Percentiles rank a stretch among this genome's conserved stretches.
Evolutionary conservation across 345 rosid species (phyloP).

Genomic region (Ceriops zippeliana): DNA sequence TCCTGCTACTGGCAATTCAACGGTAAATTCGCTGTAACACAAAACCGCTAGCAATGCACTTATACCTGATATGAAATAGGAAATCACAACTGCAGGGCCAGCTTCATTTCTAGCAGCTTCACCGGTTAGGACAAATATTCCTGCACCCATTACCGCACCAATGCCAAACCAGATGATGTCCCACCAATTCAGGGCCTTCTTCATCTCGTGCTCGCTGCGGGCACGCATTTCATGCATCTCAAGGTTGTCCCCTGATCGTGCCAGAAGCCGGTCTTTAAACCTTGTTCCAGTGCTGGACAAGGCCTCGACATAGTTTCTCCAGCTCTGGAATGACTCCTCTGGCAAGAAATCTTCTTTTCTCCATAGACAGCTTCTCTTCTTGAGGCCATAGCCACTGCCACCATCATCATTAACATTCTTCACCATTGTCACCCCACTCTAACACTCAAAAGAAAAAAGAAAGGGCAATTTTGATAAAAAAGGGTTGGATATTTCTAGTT

Average conservation of each 20-base stretch:
- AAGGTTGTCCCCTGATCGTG: conserved; percentile 44
- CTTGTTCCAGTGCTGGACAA: conserved; percentile 43
- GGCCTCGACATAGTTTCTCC: conserved; percentile 44
- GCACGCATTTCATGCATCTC: conserved; percentile 47
- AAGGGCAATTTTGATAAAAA: too few species aligned
- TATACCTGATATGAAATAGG: conserved; percentile 46
- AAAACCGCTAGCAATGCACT: conserved; percentile 48
- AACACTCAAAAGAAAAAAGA: too few species aligned
- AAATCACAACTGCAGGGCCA: conserved; percentile 51
- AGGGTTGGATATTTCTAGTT: too few species aligned
- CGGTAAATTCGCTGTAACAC: conserved; percentile 54
- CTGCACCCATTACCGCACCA: conserved; percentile 59
- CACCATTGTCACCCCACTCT: conserved; percentile 17
- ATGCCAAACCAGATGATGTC: conserved; percentile 65
- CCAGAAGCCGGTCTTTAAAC: conserved; percentile 50
- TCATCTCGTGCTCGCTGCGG: conserved; percentile 56
- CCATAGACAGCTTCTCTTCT: conserved; percentile 28
- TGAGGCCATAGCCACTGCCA: conserved; percentile 4
- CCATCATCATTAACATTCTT: not conserved
- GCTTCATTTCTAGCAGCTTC: conserved; percentile 48
- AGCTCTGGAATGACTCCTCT: conserved; percentile 59
- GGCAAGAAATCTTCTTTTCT: conserved; percentile 54
- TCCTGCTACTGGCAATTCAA: conserved; percentile 56
- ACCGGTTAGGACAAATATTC: conserved; percentile 63
- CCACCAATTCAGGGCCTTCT: conserved; percentile 60